Conservation (phyloP, 2,329 filamentous ascomycete genomes). For the Microcyclospora tardicrescens region DNA sequence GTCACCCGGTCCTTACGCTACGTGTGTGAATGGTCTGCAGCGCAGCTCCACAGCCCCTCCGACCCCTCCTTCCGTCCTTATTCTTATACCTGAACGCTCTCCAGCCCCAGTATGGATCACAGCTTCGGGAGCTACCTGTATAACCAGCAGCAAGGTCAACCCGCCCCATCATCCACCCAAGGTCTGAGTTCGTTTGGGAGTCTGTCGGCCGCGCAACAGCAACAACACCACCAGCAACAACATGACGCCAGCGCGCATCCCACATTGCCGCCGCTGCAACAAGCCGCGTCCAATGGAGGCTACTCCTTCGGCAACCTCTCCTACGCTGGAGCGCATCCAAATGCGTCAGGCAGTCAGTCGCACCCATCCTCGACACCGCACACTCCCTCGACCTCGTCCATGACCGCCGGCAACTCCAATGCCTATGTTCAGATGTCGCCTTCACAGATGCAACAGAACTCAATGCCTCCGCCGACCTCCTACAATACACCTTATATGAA, state of each 20-base stretch:
- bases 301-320: slow-evolving; percentile 22
- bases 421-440: slow-evolving; percentile 20
- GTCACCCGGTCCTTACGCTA: too few relatives aligned
- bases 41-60: background rate
- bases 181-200: slow-evolving; percentile 13
- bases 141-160: slow-evolving; percentile 5
- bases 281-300: slow-evolving; percentile 19
- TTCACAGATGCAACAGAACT: slow-evolving; percentile 12
- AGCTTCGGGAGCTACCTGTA: slow-evolving; percentile 7
- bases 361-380: slow-evolving; percentile 23
- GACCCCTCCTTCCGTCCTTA: slow-evolving; percentile 1
- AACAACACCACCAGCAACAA: slow-evolving; percentile 9
- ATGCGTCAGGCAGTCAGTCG: slow-evolving; percentile 13
- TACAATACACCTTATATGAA: slow-evolving; percentile 18
- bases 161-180: slow-evolving; percentile 5
- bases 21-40: too few relatives aligned
- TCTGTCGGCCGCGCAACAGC: slow-evolving; percentile 9
- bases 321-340: slow-evolving; percentile 14
- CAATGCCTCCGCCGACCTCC: slow-evolving; percentile 24
- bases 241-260: slow-evolving; percentile 14
- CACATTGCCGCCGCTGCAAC: slow-evolving; percentile 24
- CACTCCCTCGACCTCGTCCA: slow-evolving; percentile 19
- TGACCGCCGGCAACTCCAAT: slow-evolving; percentile 15
- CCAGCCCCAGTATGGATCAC: slow-evolving; percentile 5
- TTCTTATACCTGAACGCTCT: background rate